Conservation (phyloP, 106 monocot genomes). For the Acorus calamus region DNA sequence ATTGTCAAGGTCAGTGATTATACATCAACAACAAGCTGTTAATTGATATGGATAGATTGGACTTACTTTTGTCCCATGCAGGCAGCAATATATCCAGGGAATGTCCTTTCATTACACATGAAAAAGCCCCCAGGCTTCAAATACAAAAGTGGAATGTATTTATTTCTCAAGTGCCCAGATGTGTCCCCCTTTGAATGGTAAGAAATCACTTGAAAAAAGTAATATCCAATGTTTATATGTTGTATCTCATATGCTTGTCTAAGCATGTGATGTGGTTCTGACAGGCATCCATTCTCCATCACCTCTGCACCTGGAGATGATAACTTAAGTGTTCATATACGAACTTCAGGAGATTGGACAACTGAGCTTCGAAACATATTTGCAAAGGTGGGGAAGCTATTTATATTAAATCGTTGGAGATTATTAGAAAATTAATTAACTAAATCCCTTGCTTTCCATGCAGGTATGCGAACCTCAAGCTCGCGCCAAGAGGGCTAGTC, state of each 20-base stretch:
- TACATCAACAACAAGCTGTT: not conserved
- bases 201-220: no score
- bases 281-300: conserved; percentile 94
- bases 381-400: conserved; percentile 53
- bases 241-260: not conserved
- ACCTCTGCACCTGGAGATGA: conserved; percentile 91
- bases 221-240: conserved; percentile 1
- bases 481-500: conserved; percentile 56
- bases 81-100: conserved; percentile 94
- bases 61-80: conserved; percentile 10
- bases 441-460: not conserved
- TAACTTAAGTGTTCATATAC: conserved; percentile 84
- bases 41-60: not conserved
- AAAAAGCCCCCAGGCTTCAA: conserved; percentile 77
- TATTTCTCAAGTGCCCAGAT: conserved; percentile 92
- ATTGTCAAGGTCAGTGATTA: conserved; percentile 56
- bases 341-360: conserved; percentile 93
- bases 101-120: conserved; percentile 90
- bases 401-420: not conserved
- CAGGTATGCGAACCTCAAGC: conserved; percentile 64
- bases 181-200: conserved; percentile 92
- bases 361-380: conserved; percentile 65
- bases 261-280: not conserved
- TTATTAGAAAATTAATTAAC: not conserved
- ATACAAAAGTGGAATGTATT: conserved; percentile 95